These are phyloP conservation scores for Cadophora malorum DNA, from an alignment of 2,329 filamentous ascomycete genomes.

Conservation along the genomic window DNA sequence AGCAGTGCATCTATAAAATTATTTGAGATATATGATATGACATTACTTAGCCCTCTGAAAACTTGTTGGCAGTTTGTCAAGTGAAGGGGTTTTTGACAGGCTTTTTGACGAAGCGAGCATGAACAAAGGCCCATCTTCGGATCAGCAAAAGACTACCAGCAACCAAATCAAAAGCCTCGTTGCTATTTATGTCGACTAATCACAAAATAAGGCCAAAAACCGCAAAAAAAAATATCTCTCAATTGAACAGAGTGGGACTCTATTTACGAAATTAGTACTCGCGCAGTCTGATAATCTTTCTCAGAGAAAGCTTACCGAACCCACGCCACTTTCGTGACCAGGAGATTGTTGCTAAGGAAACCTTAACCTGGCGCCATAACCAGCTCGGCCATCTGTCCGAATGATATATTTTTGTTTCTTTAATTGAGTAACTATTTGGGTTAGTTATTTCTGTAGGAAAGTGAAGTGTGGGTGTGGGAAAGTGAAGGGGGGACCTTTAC, in stretches of 20 bases:
- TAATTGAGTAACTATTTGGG: neutral
- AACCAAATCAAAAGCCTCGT: too few species aligned
- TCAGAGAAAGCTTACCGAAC: conserved; percentile 42
- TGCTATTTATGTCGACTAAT: too few species aligned
- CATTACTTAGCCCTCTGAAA: too few species aligned
- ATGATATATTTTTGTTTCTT: neutral
- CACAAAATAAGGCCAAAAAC: neutral
- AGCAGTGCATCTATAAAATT: too few species aligned
- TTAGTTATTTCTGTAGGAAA: conserved; percentile 1
- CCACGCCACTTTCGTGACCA: conserved; percentile 49
- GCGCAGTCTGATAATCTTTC: neutral
- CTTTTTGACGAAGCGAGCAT: too few species aligned
- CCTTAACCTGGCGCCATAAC: conserved; percentile 41
- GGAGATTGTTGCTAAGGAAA: conserved; percentile 42
- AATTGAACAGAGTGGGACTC: conserved; percentile 14
- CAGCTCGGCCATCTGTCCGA: conserved; percentile 38
- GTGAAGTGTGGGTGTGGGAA: neutral
- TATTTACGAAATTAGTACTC: conserved; percentile 4
- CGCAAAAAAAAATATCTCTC: conserved; percentile 1
- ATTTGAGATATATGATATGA: too few species aligned
- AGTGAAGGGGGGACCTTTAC: neutral
- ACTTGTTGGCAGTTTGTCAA: too few species aligned
- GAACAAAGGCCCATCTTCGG: too few species aligned
- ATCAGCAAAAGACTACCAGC: too few species aligned
- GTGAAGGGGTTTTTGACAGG: too few species aligned